Conservation (phyloP, 768 basidiomycete species). For the Amanita rubescens region DNA sequence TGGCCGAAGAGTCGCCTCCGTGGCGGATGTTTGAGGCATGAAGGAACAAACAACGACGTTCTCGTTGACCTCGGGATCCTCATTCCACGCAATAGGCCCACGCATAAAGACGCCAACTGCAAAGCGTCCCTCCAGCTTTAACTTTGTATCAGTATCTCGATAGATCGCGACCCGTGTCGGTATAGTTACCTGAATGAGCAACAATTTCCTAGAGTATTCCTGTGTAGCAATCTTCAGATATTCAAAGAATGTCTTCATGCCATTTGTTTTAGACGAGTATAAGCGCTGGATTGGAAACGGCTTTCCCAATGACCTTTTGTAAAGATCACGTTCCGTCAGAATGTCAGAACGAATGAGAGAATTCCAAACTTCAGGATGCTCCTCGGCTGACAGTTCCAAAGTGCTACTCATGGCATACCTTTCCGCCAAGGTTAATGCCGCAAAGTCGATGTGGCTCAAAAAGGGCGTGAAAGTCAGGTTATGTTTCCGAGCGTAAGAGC, state of each 20-base stretch:
- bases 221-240: constrained; percentile 49
- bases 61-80: constrained; percentile 48
- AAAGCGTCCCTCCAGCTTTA: constrained; percentile 54
- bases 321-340: constrained; percentile 41
- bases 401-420: constrained; percentile 44
- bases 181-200: constrained; percentile 44
- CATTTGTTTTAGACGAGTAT: constrained; percentile 48
- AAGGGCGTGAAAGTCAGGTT: constrained; percentile 37
- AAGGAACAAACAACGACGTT: constrained; percentile 60
- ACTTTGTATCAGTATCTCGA: neutral
- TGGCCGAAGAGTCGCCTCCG: constrained; percentile 40
- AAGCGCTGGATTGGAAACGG: constrained; percentile 53
- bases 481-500: constrained; percentile 40
- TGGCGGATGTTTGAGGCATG: constrained; percentile 42
- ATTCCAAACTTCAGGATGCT: constrained; percentile 53
- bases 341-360: constrained; percentile 58
- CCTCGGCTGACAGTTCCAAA: constrained; percentile 30
- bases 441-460: constrained; percentile 46
- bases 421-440: constrained; percentile 44
- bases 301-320: constrained; percentile 39
- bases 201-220: constrained; percentile 50
- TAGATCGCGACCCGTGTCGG: neutral
- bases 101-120: constrained; percentile 57
- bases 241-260: constrained; percentile 52
- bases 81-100: constrained; percentile 50